Evolutionary conservation across 2,329 filamentous ascomycete species (phyloP).

Genomic region (Ceratocystis ficicola): DNA sequence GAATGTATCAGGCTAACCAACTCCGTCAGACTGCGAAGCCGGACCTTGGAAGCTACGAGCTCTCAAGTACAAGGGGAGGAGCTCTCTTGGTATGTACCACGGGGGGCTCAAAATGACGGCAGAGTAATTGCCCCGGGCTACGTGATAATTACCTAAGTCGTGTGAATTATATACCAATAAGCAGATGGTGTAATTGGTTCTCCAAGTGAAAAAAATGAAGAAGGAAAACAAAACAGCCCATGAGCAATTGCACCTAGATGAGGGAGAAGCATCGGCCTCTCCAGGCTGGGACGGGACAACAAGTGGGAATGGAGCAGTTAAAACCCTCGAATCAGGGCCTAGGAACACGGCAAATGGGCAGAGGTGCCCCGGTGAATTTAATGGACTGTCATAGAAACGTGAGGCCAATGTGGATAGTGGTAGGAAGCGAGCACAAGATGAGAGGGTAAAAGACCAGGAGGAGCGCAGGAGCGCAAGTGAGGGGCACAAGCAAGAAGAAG

Average conservation of each 20-base stretch:
- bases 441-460: background rate
- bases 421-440: no score
- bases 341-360: slow-evolving; percentile 4
- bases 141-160: background rate
- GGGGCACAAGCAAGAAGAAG: slow-evolving; percentile 3
- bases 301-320: background rate
- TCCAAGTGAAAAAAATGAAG: background rate
- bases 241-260: no score
- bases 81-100: background rate
- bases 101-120: background rate
- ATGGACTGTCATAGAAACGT: slow-evolving; percentile 18
- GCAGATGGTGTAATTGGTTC: background rate
- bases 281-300: background rate
- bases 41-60: slow-evolving; percentile 14
- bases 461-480: slow-evolving; percentile 12
- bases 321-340: slow-evolving; percentile 1
- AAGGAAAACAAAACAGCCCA: background rate
- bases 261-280: background rate
- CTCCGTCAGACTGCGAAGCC: slow-evolving; percentile 21
- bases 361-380: background rate
- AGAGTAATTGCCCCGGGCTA: background rate
- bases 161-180: background rate
- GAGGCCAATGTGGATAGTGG: background rate
- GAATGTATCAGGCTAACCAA: slow-evolving; percentile 16
- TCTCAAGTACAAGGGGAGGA: background rate